These are phyloP conservation scores for Starmera pachycereana DNA, from an alignment of 805 yeast species.

Conservation along the genomic window DNA sequence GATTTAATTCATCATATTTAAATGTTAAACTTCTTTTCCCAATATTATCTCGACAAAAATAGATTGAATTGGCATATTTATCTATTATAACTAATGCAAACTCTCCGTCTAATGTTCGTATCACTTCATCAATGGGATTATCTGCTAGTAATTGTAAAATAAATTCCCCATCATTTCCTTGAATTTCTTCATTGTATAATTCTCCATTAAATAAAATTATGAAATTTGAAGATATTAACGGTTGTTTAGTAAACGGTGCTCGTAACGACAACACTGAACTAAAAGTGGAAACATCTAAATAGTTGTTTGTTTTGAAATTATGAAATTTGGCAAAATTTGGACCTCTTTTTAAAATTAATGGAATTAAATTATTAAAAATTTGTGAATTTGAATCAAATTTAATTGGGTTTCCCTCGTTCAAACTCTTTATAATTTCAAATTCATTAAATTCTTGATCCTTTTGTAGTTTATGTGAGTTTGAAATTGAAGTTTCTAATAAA, in stretches of 20 bases:
- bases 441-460: background rate
- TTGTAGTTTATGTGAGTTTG: too few species aligned
- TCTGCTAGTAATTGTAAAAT: conserved; percentile 29
- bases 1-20: conserved; percentile 21
- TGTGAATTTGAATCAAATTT: too few species aligned
- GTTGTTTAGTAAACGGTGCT: conserved; percentile 72
- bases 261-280: conserved; percentile 72
- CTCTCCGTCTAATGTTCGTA: conserved; percentile 60
- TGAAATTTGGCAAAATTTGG: conserved; percentile 37
- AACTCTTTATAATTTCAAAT: background rate
- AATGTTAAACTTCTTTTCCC: conserved; percentile 73
- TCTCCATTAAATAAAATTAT: conserved; percentile 86
- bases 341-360: conserved; percentile 48
- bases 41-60: conserved; percentile 75
- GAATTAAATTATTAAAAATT: conserved; percentile 27
- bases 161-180: conserved; percentile 54
- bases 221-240: conserved; percentile 31
- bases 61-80: conserved; percentile 26
- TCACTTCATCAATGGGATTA: conserved; percentile 16
- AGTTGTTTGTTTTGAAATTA: conserved; percentile 4
- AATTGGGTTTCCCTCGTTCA: too few species aligned
- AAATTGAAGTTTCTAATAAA: background rate
- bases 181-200: conserved; percentile 53
- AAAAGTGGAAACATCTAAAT: conserved; percentile 7
- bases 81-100: conserved; percentile 59